These are phyloP conservation scores for Heliamphora pulchella DNA, from an alignment of 179 eudicot genomes.

Conservation along the genomic window DNA sequence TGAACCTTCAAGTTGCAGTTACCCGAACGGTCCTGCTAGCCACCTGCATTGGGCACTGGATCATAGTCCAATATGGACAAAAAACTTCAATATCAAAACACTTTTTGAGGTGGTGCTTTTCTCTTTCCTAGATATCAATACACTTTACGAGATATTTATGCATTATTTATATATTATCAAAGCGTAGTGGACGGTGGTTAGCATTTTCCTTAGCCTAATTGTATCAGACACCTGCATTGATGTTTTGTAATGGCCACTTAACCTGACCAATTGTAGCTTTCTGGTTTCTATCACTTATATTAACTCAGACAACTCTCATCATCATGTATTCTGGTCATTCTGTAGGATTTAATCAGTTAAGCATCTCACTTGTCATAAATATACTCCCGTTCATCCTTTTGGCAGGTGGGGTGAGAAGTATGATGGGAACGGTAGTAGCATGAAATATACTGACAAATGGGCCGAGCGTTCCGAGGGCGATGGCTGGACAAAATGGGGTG, in stretches of 20 bases:
- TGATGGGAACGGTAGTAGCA: conserved; percentile 74
- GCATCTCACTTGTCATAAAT: background rate
- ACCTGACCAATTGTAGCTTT: background rate
- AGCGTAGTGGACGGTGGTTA: too few relatives aligned
- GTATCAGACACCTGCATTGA: background rate
- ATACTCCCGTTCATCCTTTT: background rate
- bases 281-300: background rate
- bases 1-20: background rate
- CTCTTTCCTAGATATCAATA: too few relatives aligned
- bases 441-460: conserved; percentile 92
- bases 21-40: background rate
- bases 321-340: background rate
- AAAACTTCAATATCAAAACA: too few relatives aligned
- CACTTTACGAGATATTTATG: too few relatives aligned
- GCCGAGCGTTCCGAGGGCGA: conserved; percentile 80
- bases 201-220: background rate
- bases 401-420: conserved; percentile 91
- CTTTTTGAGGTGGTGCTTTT: too few relatives aligned
- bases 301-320: background rate
- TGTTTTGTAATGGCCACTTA: background rate
- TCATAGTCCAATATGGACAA: too few relatives aligned
- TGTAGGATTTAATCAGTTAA: background rate
- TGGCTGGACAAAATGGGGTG: conserved; percentile 91
- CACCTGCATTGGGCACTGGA: too few relatives aligned
- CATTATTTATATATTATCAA: too few relatives aligned